Base-by-base conservation (phyloP, 2,329 filamentous ascomycete species). In the Microcyclospora tardicrescens region DNA sequence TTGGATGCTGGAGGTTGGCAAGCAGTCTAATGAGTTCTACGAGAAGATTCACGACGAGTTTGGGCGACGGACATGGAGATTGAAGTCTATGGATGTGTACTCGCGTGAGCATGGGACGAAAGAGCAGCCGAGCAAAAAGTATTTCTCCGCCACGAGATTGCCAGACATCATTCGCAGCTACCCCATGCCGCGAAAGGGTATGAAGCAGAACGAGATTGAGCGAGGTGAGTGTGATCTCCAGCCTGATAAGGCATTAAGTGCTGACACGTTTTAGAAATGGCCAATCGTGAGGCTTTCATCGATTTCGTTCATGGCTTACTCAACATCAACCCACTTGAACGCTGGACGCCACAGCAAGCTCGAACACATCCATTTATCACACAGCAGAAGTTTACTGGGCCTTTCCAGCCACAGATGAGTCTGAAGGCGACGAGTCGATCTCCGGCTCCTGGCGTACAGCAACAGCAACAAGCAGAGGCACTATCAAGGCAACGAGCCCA, bases 1-100 rank as follows among this genome's bases (percentile, higher is more conserved):
- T 47, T 98, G 91, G 91, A 98, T 98, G 91, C 74, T 98, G 40
- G 91, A 98, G 59, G 93, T 94, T 74, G 91, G 91, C 52, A 98
- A 98, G 63, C 91, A 98, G 61, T 84, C 89, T 1, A 84, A 85
- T 33, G 87, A 96, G 53, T 98, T 98, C 60, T 98, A 94, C 54
- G 89, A 98, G 62, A 95, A 95, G 64, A 71, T 72, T 11, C 76
- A 79, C 47, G 91, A 98, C 56, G 91, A 98, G 56, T 98, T 84
- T 55, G 89, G 89, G 30, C 77, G 91, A 48, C 81, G 86, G 52
- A 87, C 80, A 6, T 95, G 94, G 59, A 77, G 89, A 38, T 68
- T 98, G 30, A 98, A 98, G 68, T 85, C 82, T 49, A 93, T 98
- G 84, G 91, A 98, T 57, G 86, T 95, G 60, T 98, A 96, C 61